A percentile compares a stretch with the other conserved stretches of the same genome.
Conservation (phyloP, 1,284 basidiomycete genomes). For the Phylloporus gajari region DNA sequence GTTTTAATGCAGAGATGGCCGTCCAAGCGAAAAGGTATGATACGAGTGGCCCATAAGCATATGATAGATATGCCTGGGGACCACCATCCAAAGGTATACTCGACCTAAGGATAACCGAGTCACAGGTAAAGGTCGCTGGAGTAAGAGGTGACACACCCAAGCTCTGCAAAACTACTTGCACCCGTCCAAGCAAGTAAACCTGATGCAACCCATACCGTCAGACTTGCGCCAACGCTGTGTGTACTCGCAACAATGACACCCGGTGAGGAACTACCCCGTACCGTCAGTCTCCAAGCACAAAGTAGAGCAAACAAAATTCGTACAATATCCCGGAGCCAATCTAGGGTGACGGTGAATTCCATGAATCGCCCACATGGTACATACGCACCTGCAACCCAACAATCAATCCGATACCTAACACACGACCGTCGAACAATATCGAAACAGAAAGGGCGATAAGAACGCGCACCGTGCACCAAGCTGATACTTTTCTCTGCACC, state of each 20-base stretch:
- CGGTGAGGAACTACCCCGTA: constrained; percentile 76
- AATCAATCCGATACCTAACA: constrained; percentile 82
- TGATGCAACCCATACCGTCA: constrained; percentile 82
- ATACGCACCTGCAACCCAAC: constrained; percentile 76
- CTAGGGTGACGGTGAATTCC: constrained; percentile 44
- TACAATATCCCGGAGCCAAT: constrained; percentile 95
- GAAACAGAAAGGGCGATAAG: constrained; percentile 4
- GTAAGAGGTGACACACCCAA: constrained; percentile 63
- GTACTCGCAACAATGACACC: constrained; percentile 91
- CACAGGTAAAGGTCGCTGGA: neutral
- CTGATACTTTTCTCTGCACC: constrained; percentile 82
- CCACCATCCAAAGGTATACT: constrained; percentile 88
- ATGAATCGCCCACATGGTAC: constrained; percentile 1
- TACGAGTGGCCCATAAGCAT: constrained; percentile 87
- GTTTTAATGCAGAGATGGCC: constrained; percentile 87
- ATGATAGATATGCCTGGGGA: constrained; percentile 90
- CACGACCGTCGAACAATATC: constrained; percentile 16
- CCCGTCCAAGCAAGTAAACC: constrained; percentile 93
- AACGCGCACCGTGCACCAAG: constrained; percentile 75
- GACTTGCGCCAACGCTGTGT: constrained; percentile 85
- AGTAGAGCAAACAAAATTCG: constrained; percentile 31
- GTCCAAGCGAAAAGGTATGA: constrained; percentile 93
- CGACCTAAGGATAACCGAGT: constrained; percentile 29
- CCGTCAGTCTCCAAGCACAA: constrained; percentile 8
- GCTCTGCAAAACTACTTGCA: constrained; percentile 89